These are phyloP conservation scores for Boletus semigastroideus DNA, from an alignment of 1,284 basidiomycete genomes.

Conservation along the genomic window DNA sequence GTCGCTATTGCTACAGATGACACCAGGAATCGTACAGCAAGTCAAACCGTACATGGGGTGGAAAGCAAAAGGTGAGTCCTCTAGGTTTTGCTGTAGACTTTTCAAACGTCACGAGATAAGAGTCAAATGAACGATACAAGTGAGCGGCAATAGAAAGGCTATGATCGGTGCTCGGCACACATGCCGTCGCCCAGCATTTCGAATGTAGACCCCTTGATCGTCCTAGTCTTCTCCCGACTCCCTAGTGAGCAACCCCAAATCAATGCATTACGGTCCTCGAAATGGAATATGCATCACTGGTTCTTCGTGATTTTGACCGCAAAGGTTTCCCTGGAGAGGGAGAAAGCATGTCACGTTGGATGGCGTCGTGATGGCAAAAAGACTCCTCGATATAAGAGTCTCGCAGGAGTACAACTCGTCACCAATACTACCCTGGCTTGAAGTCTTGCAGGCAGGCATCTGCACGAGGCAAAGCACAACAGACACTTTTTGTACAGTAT, in stretches of 20 bases:
- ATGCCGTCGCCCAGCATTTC: constrained; percentile 23
- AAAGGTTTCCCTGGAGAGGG: constrained; percentile 2
- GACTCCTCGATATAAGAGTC: not conserved
- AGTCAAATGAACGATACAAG: not conserved
- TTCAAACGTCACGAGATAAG: not conserved
- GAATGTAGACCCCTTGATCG: constrained; percentile 45
- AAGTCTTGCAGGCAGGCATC: constrained; percentile 5
- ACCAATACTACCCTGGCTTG: constrained; percentile 21
- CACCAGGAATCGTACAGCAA: constrained; percentile 40
- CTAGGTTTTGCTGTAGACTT: not conserved
- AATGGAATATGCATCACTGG: constrained; percentile 67
- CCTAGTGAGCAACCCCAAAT: constrained; percentile 69
- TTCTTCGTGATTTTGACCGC: constrained; percentile 42
- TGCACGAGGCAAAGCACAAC: not conserved
- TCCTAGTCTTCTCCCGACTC: constrained; percentile 65
- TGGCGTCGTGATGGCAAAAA: constrained; percentile 2
- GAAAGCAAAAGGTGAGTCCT: not conserved
- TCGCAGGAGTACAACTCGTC: constrained; percentile 12
- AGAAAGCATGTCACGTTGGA: constrained; percentile 6
- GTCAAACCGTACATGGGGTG: no score
- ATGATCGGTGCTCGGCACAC: constrained; percentile 16
- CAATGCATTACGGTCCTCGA: constrained; percentile 53
- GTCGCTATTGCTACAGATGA: no score
- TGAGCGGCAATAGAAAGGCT: constrained; percentile 1
- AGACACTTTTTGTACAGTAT: no score